Conservation (phyloP, 1,284 basidiomycete species). For the Austroboletus niveus region DNA sequence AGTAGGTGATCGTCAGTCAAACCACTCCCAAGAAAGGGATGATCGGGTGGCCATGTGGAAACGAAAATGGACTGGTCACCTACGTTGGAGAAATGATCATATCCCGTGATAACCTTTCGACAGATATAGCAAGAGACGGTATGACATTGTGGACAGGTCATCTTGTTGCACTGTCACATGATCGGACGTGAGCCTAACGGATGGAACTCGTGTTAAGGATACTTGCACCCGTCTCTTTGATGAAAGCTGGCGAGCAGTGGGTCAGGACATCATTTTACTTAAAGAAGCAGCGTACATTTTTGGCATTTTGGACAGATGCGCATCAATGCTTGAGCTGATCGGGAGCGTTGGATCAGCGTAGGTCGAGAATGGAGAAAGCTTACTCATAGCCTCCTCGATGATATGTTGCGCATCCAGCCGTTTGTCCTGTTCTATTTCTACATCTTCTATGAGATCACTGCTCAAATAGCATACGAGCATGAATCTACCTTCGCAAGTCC, state of each 20-base stretch:
- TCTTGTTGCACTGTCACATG: constrained; percentile 72
- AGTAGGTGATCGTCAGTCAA: constrained; percentile 1
- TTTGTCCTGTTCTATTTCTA: constrained; percentile 71
- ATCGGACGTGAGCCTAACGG: not conserved
- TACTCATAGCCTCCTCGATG: constrained; percentile 90
- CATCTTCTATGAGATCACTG: not conserved
- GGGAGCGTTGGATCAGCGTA: not conserved
- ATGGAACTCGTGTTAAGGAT: not conserved
- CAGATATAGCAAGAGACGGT: constrained; percentile 80
- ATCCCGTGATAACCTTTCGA: constrained; percentile 65
- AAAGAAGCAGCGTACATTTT: constrained; percentile 48
- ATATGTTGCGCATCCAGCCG: constrained; percentile 70
- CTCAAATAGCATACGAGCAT: not conserved
- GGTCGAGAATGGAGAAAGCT: constrained; percentile 15
- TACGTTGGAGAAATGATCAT: constrained; percentile 74
- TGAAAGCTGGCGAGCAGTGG: constrained; percentile 53
- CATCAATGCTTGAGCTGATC: constrained; percentile 72
- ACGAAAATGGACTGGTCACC: constrained; percentile 19
- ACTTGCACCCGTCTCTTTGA: constrained; percentile 71
- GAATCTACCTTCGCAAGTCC: constrained; percentile 70
- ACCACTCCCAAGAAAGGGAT: not conserved
- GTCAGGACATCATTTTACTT: not conserved
- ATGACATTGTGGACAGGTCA: constrained; percentile 67
- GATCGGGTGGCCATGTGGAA: not conserved
- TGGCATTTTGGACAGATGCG: constrained; percentile 81